Conservation (phyloP, 441 rosid genomes). For the Corymbia calophylla region DNA sequence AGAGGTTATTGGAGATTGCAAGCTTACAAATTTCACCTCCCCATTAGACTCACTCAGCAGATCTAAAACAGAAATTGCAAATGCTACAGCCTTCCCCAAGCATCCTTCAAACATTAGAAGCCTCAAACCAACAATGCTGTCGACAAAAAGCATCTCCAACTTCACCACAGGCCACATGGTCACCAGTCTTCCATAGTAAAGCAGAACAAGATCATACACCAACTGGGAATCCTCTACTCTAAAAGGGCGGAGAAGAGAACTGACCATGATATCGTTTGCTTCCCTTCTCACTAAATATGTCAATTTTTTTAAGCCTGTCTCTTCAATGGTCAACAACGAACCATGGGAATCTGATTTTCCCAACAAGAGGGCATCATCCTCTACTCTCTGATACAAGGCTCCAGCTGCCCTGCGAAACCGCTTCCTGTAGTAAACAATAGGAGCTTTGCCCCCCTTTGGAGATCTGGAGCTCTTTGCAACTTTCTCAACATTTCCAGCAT, state of each 20-base stretch:
- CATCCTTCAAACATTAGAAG: constrained; percentile 69
- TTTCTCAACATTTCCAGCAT: constrained; percentile 23
- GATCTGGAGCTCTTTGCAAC: constrained; percentile 22
- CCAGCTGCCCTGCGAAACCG: constrained; percentile 44
- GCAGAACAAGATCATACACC: constrained; percentile 31
- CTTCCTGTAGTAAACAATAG: constrained; percentile 82
- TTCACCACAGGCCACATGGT: constrained; percentile 61
- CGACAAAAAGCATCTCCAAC: constrained; percentile 85
- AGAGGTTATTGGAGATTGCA: constrained; percentile 62
- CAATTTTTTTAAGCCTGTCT: constrained; percentile 20
- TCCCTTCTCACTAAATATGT: constrained; percentile 20
- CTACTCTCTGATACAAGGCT: neutral
- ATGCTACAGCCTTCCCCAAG: constrained; percentile 58
- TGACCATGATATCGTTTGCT: neutral
- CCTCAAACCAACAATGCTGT: constrained; percentile 65
- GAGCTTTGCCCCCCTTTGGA: constrained; percentile 31
- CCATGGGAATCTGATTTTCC: constrained; percentile 23
- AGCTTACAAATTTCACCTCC: constrained; percentile 33
- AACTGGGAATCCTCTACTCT: constrained; percentile 32
- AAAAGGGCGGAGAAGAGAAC: constrained; percentile 25
- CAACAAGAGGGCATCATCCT: constrained; percentile 15
- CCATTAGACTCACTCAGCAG: constrained; percentile 38
- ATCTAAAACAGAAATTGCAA: constrained; percentile 46
- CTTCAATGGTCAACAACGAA: constrained; percentile 29
- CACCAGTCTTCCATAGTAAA: constrained; percentile 49